Evolutionary conservation across 805 yeast species (phyloP).

Genomic region (Ogataea trehalophila): DNA sequence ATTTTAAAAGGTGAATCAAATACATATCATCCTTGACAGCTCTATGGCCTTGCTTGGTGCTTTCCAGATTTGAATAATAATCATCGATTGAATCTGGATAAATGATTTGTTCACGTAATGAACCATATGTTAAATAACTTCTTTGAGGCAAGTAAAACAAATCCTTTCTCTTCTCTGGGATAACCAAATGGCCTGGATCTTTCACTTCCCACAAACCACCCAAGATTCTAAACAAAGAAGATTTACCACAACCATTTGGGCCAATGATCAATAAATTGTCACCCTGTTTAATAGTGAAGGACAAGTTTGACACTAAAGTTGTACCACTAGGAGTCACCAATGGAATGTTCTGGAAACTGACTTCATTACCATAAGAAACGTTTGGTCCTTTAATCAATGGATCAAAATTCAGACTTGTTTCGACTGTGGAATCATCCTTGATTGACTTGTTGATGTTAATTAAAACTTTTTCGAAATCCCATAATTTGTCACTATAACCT

Average conservation of each 20-base stretch:
- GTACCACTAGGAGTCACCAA: constrained; percentile 83
- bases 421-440: constrained; percentile 21
- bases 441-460: constrained; percentile 37
- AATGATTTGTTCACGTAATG: constrained; percentile 81
- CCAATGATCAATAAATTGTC: constrained; percentile 87
- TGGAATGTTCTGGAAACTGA: constrained; percentile 72
- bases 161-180: constrained; percentile 60
- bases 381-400: constrained; percentile 31
- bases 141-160: constrained; percentile 90
- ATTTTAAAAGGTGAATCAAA: constrained; percentile 47
- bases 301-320: constrained; percentile 57
- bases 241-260: constrained; percentile 95
- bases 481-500: constrained; percentile 75
- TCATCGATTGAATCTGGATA: constrained; percentile 74
- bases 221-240: constrained; percentile 81
- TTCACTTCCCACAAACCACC: constrained; percentile 93
- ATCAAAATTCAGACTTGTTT: constrained; percentile 12
- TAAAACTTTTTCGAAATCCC: constrained; percentile 63
- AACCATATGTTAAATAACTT: constrained; percentile 78
- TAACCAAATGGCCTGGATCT: constrained; percentile 47
- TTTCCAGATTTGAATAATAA: constrained; percentile 34
- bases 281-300: constrained; percentile 73
- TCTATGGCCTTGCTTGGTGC: constrained; percentile 22
- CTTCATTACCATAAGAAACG: constrained; percentile 48
- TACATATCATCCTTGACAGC: constrained; percentile 41